phyloP scores from a whole-genome alignment of 73 alveolate species.

The Tetrahymena thermophila region DNA sequence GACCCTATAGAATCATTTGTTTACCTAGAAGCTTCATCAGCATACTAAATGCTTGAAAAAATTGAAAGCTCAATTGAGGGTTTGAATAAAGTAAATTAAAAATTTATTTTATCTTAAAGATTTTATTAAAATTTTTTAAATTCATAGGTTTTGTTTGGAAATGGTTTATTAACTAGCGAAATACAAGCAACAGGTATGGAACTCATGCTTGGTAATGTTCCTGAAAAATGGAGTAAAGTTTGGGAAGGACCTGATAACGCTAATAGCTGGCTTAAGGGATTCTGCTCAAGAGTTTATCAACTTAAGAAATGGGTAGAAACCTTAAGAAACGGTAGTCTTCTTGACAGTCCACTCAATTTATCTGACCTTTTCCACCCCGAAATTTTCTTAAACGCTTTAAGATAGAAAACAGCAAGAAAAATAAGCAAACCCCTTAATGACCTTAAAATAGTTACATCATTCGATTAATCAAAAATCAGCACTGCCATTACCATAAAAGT shows the following conservation, averaged over 20 bases:
- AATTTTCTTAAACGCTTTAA: conserved; percentile 93
- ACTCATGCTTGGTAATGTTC: conserved; percentile 76
- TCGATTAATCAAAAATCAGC: conserved; percentile 55
- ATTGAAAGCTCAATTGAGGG: conserved; percentile 72
- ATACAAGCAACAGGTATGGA: conserved; percentile 81
- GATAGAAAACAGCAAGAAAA: conserved; percentile 92
- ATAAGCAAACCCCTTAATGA: conserved; percentile 86
- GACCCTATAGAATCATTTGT: conserved; percentile 94
- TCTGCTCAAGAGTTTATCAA: conserved; percentile 78
- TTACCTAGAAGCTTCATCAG: conserved; percentile 77
- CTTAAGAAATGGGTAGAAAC: conserved; percentile 78
- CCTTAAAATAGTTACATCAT: conserved; percentile 82
- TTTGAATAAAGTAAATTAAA: conserved; percentile 41
- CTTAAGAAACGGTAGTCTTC: conserved; percentile 50
- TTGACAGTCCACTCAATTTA: conserved; percentile 66
- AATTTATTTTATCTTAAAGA: background rate
- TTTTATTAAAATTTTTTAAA: background rate
- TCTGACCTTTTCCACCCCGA: conserved; percentile 97
- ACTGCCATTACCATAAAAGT: conserved; percentile 37
- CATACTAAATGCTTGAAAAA: conserved; percentile 64
- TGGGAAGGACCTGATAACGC: conserved; percentile 99
- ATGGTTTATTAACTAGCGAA: conserved; percentile 87
- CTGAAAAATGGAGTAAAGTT: conserved; percentile 88
- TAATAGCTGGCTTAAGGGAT: conserved; percentile 78
- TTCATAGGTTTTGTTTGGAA: conserved; percentile 70